These are phyloP conservation scores for Fraxinus quadrangulata DNA, from an alignment of 257 asterid species.

Conservation along the genomic window DNA sequence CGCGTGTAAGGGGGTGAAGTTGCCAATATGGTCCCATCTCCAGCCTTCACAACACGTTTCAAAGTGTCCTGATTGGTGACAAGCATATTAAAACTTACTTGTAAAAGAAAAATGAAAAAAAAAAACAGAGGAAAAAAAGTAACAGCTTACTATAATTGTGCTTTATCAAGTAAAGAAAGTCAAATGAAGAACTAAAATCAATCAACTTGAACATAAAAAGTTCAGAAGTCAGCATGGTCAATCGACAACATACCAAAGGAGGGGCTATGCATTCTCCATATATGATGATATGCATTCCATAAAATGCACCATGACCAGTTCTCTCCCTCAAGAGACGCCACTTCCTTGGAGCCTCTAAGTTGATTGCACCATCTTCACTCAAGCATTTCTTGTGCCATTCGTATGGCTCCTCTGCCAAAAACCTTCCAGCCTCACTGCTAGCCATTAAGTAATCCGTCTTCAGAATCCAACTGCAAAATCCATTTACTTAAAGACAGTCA, in stretches of 20 bases:
- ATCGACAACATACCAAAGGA: constrained; percentile 59
- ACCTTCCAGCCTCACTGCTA: constrained; percentile 69
- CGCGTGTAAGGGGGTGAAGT: constrained; percentile 93
- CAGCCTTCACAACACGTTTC: constrained; percentile 85
- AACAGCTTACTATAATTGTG: not conserved
- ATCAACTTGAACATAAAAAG: not conserved
- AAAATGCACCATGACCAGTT: constrained; percentile 89
- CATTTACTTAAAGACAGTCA: constrained; percentile 18
- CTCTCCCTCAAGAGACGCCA: constrained; percentile 86
- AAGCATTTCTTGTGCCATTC: constrained; percentile 84
- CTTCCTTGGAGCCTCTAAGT: constrained; percentile 91
- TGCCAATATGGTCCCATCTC: constrained; percentile 85
- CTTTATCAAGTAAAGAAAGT: not conserved
- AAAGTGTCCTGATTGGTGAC: constrained; percentile 67
- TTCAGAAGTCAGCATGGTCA: not conserved
- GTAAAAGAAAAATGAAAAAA: not conserved
- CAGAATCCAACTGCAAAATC: constrained; percentile 83
- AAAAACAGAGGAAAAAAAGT: not conserved
- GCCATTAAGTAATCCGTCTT: constrained; percentile 83
- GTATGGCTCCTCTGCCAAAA: constrained; percentile 72
- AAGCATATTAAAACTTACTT: not conserved
- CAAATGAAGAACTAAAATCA: not conserved
- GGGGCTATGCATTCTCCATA: constrained; percentile 96
- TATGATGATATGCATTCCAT: constrained; percentile 72
- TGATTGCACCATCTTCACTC: constrained; percentile 88